phyloP scores from a whole-genome alignment of 129 eudicot species.

The Flaveria ramosissima region DNA sequence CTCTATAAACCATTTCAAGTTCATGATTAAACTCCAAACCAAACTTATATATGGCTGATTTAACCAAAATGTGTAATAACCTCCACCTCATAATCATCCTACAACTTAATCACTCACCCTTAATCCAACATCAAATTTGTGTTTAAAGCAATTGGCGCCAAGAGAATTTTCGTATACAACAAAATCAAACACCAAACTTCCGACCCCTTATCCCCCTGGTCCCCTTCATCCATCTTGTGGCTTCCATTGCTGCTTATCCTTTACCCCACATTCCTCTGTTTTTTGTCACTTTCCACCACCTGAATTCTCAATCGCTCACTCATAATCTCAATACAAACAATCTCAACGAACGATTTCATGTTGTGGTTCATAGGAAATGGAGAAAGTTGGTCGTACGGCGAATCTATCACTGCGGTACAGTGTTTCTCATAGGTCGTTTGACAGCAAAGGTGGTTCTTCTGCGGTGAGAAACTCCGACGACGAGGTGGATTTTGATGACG shows the following conservation, averaged over 20 bases:
- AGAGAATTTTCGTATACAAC: conserved; percentile 13
- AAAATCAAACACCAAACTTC: conserved; percentile 22
- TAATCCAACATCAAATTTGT: conserved; percentile 1
- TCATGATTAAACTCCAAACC: no score
- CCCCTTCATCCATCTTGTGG: conserved; percentile 43
- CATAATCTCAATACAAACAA: background rate
- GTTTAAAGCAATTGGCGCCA: conserved; percentile 39
- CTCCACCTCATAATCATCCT: no score
- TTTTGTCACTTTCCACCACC: conserved; percentile 32
- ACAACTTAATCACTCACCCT: background rate
- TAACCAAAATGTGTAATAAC: no score
- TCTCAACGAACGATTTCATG: background rate
- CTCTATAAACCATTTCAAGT: no score
- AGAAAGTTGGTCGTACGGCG: conserved; percentile 38
- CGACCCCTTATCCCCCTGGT: conserved; percentile 44
- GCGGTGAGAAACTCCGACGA: conserved; percentile 25
- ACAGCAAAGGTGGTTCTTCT: conserved; percentile 41
- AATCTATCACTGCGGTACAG: conserved; percentile 34
- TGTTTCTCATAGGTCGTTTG: conserved; percentile 37
- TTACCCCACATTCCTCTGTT: conserved; percentile 33
- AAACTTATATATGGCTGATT: no score
- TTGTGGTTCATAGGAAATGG: conserved; percentile 42
- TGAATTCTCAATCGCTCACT: background rate
- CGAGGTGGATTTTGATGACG: conserved; percentile 88
- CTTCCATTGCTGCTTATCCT: conserved; percentile 4